Conservation (phyloP, 768 basidiomycete genomes). For the Kwoniella mangroviensis region DNA sequence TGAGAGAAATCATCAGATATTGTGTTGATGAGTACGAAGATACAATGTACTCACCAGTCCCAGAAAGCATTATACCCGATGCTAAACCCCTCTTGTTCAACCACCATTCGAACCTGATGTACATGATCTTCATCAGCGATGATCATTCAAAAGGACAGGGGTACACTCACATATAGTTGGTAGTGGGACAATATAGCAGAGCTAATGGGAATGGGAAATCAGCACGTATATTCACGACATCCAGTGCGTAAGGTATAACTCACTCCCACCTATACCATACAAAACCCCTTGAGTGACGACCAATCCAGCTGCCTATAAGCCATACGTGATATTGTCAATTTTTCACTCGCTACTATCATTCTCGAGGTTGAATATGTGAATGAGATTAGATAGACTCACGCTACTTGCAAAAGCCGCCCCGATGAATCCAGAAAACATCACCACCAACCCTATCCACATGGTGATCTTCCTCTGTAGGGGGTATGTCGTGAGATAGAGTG, state of each 20-base stretch:
- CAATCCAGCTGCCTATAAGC: conserved; percentile 19
- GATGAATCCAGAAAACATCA: conserved; percentile 25
- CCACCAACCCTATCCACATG: conserved; percentile 37
- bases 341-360: too few species aligned
- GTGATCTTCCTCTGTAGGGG: conserved; percentile 21
- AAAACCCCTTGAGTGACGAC: conserved; percentile 36
- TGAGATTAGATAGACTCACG: conserved; percentile 13
- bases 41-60: conserved; percentile 27
- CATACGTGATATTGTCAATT: neutral
- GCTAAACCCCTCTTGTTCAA: conserved; percentile 28
- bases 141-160: neutral
- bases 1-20: too few species aligned
- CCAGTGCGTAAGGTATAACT: conserved; percentile 5
- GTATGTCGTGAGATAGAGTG: conserved; percentile 29
- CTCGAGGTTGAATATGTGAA: neutral
- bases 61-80: conserved; percentile 38
- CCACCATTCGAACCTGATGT: conserved; percentile 38
- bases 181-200: conserved; percentile 36
- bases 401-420: conserved; percentile 32
- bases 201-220: conserved; percentile 10
- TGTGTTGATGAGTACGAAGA: too few species aligned
- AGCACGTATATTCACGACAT: neutral
- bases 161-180: conserved; percentile 36
- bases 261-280: conserved; percentile 39
- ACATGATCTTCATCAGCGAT: neutral